These are phyloP conservation scores for Ogataea zsoltii DNA, from an alignment of 805 yeast species.

Conservation along the genomic window DNA sequence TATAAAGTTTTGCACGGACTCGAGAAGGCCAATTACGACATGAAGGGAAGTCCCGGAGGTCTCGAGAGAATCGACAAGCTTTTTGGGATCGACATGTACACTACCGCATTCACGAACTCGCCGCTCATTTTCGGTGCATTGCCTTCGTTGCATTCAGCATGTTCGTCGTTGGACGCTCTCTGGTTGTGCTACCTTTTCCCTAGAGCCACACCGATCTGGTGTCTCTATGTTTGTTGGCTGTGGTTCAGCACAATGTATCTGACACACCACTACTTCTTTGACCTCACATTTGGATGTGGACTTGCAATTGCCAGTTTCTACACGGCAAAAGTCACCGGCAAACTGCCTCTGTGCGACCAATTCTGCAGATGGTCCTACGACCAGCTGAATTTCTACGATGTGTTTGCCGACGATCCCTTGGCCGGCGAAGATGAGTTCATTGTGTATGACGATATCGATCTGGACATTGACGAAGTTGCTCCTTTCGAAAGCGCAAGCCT, in stretches of 20 bases:
- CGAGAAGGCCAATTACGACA: slow-evolving; percentile 84
- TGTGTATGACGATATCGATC: slow-evolving; percentile 17
- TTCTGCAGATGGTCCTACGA: slow-evolving; percentile 27
- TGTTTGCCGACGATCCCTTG: slow-evolving; percentile 26
- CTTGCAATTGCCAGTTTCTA: slow-evolving; percentile 70
- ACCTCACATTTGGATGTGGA: slow-evolving; percentile 91
- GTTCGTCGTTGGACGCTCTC: slow-evolving; percentile 90
- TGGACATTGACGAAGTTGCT: slow-evolving; percentile 10
- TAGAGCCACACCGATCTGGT: slow-evolving; percentile 58
- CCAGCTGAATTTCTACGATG: slow-evolving; percentile 7
- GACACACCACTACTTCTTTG: slow-evolving; percentile 95
- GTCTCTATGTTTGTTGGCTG: slow-evolving; percentile 82
- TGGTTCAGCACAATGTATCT: slow-evolving; percentile 99
- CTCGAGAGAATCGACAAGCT: slow-evolving; percentile 80
- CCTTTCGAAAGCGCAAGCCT: slow-evolving; percentile 13
- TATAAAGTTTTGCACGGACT: slow-evolving; percentile 82
- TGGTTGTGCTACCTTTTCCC: slow-evolving; percentile 87
- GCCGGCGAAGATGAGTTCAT: slow-evolving; percentile 16
- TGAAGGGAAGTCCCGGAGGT: slow-evolving; percentile 97
- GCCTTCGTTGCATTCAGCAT: slow-evolving; percentile 86
- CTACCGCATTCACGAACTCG: slow-evolving; percentile 77
- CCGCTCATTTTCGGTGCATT: slow-evolving; percentile 87
- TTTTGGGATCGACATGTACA: slow-evolving; percentile 78
- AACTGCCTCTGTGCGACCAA: slow-evolving; percentile 15
- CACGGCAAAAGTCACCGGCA: slow-evolving; percentile 57